Evolutionary conservation across 441 rosid species (phyloP).

Genomic region (Gossypium gossypioides): DNA sequence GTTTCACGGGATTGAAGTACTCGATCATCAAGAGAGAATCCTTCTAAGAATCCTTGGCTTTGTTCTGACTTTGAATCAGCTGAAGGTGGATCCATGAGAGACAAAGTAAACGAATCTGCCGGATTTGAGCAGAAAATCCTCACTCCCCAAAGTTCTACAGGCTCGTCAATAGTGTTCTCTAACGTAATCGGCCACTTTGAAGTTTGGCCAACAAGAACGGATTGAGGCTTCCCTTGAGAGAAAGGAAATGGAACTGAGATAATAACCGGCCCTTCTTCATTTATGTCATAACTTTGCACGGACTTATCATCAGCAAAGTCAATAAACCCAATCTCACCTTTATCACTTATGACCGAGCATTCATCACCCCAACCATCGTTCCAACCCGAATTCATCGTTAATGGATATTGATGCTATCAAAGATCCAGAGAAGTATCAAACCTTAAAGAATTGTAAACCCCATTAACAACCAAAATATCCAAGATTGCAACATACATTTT

Average conservation of each 20-base stretch:
- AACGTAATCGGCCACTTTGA: slow-evolving; percentile 31
- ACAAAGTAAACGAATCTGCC: slow-evolving; percentile 33
- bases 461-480: not conserved
- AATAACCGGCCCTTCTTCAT: slow-evolving; percentile 30
- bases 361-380: slow-evolving; percentile 27
- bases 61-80: slow-evolving; percentile 10
- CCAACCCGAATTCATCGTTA: slow-evolving; percentile 18
- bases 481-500: not conserved
- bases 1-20: slow-evolving; percentile 37
- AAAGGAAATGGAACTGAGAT: slow-evolving; percentile 48
- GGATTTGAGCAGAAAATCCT: slow-evolving; percentile 46
- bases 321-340: slow-evolving; percentile 42
- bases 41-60: slow-evolving; percentile 30
- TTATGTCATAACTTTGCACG: slow-evolving; percentile 27
- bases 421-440: slow-evolving; percentile 12
- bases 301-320: slow-evolving; percentile 40
- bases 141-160: slow-evolving; percentile 45
- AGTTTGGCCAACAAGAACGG: slow-evolving; percentile 34
- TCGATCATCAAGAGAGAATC: slow-evolving; percentile 37
- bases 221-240: slow-evolving; percentile 35
- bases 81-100: slow-evolving; percentile 45
- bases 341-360: slow-evolving; percentile 39
- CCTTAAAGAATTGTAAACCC: not conserved
- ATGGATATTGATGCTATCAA: not conserved
- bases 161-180: slow-evolving; percentile 32